Evolutionary conservation across 805 yeast species (phyloP), one percentile per base, ranked within the genome.

Genomic region (Candida ficus): DNA sequence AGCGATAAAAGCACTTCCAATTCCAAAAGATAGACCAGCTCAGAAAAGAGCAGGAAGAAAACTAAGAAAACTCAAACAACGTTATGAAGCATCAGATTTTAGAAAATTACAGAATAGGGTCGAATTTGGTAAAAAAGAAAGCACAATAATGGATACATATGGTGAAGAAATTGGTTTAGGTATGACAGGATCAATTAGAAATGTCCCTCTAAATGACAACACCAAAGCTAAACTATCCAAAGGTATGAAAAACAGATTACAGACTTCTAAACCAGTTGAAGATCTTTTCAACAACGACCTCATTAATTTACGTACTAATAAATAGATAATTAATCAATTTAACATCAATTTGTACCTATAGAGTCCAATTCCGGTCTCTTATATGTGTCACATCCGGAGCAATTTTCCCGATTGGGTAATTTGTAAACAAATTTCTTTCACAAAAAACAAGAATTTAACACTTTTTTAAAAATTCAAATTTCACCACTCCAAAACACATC

Each of bases 121-220:
- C 76, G 83, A 72, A 31, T 90, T 91, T 63, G 96, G 95, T 7
- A 73, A 80, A 50, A 68, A 71, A 46, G 96, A 87, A 55, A 76
- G 71, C 17, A 71, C 80, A 1, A 64, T 70, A 3, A 64, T 67
- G 45, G 89, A 83, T 46, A 68, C 78, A 0, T 82, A 67, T 56
- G 95, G 95, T 10, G 89, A 86, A 39, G 95, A 87, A 52, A 66
- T 83, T 25, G 96, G 96, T 0, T 54, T 88, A 36, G 95, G 96
- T 4, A 78, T 86, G 87, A 47, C 57, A 16, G 61, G 61, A 12
- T 43, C 57, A 2, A 52, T 57, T 44, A 52, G 38, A 13, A 64
- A 54, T 5, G 44, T 58, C 6, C 50, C 54, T 5, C 53, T 64
- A 14, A 73, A 68, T 47, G 56, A 61, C 1, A 73, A 73, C 36